Percentiles rank a stretch among this genome's conserved stretches.
Conservation (phyloP, 176 grass and related monocot genomes). For the Aegilops longissima region DNA sequence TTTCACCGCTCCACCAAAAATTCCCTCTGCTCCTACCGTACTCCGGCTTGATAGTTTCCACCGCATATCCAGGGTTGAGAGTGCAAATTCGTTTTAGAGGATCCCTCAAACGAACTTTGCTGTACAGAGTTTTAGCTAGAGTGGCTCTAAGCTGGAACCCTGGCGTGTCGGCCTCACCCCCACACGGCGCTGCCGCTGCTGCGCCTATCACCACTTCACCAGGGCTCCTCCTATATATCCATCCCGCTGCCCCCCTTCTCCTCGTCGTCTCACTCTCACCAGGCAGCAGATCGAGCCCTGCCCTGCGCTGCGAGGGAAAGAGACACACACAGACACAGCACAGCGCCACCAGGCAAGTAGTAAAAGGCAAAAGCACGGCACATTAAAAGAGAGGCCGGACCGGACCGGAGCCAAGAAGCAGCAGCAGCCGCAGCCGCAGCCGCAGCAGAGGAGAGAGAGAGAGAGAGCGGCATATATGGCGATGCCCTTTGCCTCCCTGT, state of each 20-base stretch:
- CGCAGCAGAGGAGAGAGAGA: slow-evolving; percentile 14
- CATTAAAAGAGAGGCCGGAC: slow-evolving; percentile 46
- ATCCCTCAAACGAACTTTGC: too few relatives aligned
- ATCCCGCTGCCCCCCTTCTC: background rate
- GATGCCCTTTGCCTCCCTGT: slow-evolving; percentile 76
- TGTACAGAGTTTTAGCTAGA: too few relatives aligned
- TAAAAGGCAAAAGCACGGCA: slow-evolving; percentile 57
- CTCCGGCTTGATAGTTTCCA: too few relatives aligned
- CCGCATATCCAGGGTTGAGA: too few relatives aligned
- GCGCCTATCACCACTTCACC: background rate
- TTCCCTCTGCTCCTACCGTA: too few relatives aligned
- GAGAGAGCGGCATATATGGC: slow-evolving; percentile 55
- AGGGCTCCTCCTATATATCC: slow-evolving; percentile 21
- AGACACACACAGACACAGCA: slow-evolving; percentile 22
- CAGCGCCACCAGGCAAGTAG: slow-evolving; percentile 8
- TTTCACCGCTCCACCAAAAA: too few relatives aligned
- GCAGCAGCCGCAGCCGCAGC: background rate
- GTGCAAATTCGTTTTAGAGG: too few relatives aligned
- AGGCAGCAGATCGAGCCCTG: slow-evolving; percentile 7
- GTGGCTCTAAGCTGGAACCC: slow-evolving; percentile 14
- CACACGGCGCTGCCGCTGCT: background rate
- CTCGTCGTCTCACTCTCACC: background rate
- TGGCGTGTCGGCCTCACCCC: slow-evolving; percentile 40
- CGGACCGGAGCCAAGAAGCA: background rate
- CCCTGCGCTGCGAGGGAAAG: slow-evolving; percentile 20